These are phyloP conservation scores for Phytophthora sp. DNA, from an alignment of 352 stramenopile species.

Conservation along the genomic window DNA sequence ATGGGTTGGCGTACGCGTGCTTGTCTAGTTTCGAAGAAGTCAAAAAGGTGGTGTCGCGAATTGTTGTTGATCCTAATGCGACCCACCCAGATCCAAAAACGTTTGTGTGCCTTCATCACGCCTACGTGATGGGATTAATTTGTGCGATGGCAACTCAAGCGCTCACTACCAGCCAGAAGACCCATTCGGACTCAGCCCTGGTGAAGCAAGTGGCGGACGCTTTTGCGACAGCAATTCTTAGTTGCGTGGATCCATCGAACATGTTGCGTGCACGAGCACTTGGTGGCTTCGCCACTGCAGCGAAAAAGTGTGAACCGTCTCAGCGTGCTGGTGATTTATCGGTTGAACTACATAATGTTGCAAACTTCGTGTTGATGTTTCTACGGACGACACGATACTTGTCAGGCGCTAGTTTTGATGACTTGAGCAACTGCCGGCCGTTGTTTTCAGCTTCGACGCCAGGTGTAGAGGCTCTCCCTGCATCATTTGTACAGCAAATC, in stretches of 20 bases:
- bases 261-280: slow-evolving; percentile 61
- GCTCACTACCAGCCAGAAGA: slow-evolving; percentile 69
- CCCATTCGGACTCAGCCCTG: slow-evolving; percentile 57
- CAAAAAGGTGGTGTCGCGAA: slow-evolving; percentile 74
- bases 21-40: slow-evolving; percentile 82
- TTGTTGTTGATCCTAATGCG: slow-evolving; percentile 57
- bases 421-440: slow-evolving; percentile 62
- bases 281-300: slow-evolving; percentile 60
- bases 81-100: slow-evolving; percentile 54
- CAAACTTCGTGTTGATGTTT: slow-evolving; percentile 83
- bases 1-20: slow-evolving; percentile 65
- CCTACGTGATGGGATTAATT: slow-evolving; percentile 78
- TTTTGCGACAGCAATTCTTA: slow-evolving; percentile 77
- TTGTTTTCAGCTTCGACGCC: slow-evolving; percentile 47
- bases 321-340: slow-evolving; percentile 65
- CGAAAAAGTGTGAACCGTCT: slow-evolving; percentile 49
- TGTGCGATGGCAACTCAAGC: slow-evolving; percentile 81
- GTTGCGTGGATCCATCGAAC: slow-evolving; percentile 72
- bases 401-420: slow-evolving; percentile 59
- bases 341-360: slow-evolving; percentile 67
- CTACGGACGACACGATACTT: slow-evolving; percentile 69
- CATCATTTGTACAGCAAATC: slow-evolving; percentile 80
- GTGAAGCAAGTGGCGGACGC: slow-evolving; percentile 77
- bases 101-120: slow-evolving; percentile 84
- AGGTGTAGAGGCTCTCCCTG: slow-evolving; percentile 61